A percentile compares a stretch with the other conserved stretches of the same genome.
Evolutionary conservation across 2,329 filamentous ascomycete species (phyloP).

Genomic region (Scedosporium dehoogii): DNA sequence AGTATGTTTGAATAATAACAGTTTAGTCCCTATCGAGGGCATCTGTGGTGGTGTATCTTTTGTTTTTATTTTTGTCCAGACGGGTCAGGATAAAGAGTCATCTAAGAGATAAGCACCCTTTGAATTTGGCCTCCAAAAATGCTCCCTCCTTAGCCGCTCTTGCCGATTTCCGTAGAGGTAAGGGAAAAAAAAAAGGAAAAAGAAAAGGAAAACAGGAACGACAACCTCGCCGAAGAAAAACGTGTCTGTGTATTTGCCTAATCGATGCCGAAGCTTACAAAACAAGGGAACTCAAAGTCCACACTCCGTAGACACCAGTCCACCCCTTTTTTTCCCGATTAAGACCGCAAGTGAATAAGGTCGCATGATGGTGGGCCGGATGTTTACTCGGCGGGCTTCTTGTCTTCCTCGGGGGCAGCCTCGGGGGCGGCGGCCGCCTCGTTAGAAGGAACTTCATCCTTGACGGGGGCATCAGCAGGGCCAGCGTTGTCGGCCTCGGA

Average conservation of each 20-base stretch:
- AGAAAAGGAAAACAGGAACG: conserved; percentile 10
- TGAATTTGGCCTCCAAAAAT: conserved; percentile 29
- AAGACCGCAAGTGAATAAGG: conserved; percentile 26
- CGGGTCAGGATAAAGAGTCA: conserved; percentile 45
- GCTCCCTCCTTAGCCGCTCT: conserved; percentile 24
- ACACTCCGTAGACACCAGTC: conserved; percentile 55
- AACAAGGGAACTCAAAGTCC: conserved; percentile 9
- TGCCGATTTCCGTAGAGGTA: conserved; percentile 26
- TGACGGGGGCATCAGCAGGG: conserved; percentile 35
- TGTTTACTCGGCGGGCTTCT: conserved; percentile 50
- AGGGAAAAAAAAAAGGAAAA: conserved; percentile 1
- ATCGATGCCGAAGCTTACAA: conserved; percentile 29
- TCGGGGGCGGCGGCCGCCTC: conserved; percentile 42
- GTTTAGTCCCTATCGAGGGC: neutral
- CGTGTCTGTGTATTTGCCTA: conserved; percentile 34
- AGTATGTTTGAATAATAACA: neutral
- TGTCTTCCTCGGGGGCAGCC: conserved; percentile 53
- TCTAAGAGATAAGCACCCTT: conserved; percentile 40
- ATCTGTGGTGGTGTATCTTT: neutral
- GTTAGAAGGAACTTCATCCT: conserved; percentile 38
- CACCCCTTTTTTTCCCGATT: conserved; percentile 30
- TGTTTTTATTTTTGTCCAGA: conserved; percentile 45
- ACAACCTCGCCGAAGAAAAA: conserved; percentile 18
- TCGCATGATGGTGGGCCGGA: conserved; percentile 6
- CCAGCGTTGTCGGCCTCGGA: conserved; percentile 79